phyloP scores from a whole-genome alignment of 148 eudicot species.

The Rhododendron kiyosumense region DNA sequence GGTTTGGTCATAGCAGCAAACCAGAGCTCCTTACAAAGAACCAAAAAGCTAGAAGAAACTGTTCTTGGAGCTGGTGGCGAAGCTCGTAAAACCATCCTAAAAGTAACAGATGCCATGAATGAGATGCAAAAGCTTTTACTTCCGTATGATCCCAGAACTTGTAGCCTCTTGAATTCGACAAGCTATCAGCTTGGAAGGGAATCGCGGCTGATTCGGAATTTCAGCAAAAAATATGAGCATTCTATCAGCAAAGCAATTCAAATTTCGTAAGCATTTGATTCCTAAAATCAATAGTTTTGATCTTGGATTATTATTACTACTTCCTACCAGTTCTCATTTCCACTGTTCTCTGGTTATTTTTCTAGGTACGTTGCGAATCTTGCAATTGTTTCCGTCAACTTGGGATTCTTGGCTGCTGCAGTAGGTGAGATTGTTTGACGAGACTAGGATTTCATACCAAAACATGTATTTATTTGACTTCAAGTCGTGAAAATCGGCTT shows the following conservation, averaged over 20 bases:
- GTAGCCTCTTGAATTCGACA: slow-evolving; percentile 36
- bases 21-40: slow-evolving; percentile 29
- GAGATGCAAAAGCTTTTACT: slow-evolving; percentile 36
- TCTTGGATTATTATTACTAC: neutral
- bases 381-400: slow-evolving; percentile 42
- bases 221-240: slow-evolving; percentile 30
- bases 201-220: slow-evolving; percentile 34
- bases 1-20: slow-evolving; percentile 44
- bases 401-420: slow-evolving; percentile 42
- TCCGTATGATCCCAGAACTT: slow-evolving; percentile 49
- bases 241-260: slow-evolving; percentile 38
- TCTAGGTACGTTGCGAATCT: slow-evolving; percentile 57
- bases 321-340: neutral
- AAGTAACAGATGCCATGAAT: slow-evolving; percentile 34
- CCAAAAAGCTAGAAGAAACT: slow-evolving; percentile 38
- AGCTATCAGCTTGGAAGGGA: slow-evolving; percentile 39
- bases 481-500: neutral
- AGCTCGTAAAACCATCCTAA: slow-evolving; percentile 39
- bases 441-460: neutral
- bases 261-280: slow-evolving; percentile 34
- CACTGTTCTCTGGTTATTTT: neutral
- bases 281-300: neutral
- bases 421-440: slow-evolving; percentile 38
- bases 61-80: slow-evolving; percentile 45
- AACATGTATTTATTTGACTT: neutral